Base-by-base conservation (phyloP, 2,329 filamentous ascomycete genomes). In the Aspergillus versicolor region DNA sequence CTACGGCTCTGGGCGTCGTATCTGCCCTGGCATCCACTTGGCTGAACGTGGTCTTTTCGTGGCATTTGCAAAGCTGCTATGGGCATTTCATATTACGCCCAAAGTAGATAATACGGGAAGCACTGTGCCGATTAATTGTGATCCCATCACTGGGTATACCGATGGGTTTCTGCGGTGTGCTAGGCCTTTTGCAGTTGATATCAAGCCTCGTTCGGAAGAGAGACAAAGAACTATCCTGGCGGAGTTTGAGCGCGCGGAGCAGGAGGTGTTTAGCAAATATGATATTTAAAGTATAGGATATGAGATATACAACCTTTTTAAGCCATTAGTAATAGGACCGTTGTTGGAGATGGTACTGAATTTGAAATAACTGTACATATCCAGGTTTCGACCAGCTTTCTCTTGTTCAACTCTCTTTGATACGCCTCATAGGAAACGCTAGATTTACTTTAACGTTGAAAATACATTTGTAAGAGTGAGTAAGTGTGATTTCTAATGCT, bases 11-110 rank as follows among this genome's bases (percentile, higher is more conserved):
- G 70, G 73, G 1, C 65, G 71, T 9, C 61, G 71, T 1, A 55
- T 73, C 12, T 73, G 70, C 51, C 70, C 68, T 3, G 71, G 71
- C 0, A 65, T 73, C 3, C 68, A 72, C 57, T 57, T 74, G 13
- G 72, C 70, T 1, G 70, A 75, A 52, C 63, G 66, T 5, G 66
- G 61, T 21, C 56, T 75, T 2, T 71, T 60, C 49, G 40, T 70
- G 5, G 64, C 62, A 3, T 57, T 72, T n/a, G 67, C 65, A 2
- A 64, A 67, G 13, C 51, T 70, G 3, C 38, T 75, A 2, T 73
- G 72, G 72, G 67, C 65, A 1, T 73, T 72, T 51, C 60, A 67
- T 11, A 52, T 58, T 17, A 34, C 45, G 19, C 48, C 30, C n/a
- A 30, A 42, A 38, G 15, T 8, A 0, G 38, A 51, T 6, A 21